Base-by-base conservation (phyloP, 75 land plant species). In the Sequoia sempervirens region DNA sequence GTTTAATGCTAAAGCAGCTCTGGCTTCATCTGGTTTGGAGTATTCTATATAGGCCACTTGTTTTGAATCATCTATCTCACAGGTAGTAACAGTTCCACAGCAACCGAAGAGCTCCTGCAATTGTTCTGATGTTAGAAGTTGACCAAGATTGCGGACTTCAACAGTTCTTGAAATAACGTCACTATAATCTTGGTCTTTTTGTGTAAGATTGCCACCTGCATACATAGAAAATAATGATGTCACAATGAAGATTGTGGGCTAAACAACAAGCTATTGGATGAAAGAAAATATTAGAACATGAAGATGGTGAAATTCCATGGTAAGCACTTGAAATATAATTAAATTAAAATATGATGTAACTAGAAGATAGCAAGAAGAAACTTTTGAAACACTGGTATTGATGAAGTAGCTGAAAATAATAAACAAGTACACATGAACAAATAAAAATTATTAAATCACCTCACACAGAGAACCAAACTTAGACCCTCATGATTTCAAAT, bases 41-140 rank as follows among this genome's bases (percentile, higher is more conserved):
- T 92, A 96, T 81, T 95, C 93, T 78, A 96, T 89, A 87, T 95
- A 96, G 30, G 97, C 99, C 87, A 93, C 92, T n/a, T 92, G 91
- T 68, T 95, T 96, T 43, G 99, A 95, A 81, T 95, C 99, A 40
- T 92, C 86, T 45, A 96, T 88, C 46, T 84, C 89, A 86, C 95
- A 92, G 26, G 91, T 92, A 74, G 90, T 90, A 73, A 96, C 95
- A 43, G 95, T 91, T 15, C 99, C 99, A 85, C 91, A 95, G 47
- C 83, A 93, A 73, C 89, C 86, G 87, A 96, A 96, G 17, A 96
- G 88, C 82, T 95, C 95, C 72, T 88, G 89, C 83, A 96, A 82
- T 83, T 96, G 95, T 38, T 96, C 99, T 40, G 80, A 89, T 28
- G 94, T 96, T n/a, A 96, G 92, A 83, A 93, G 89, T 30, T 97